phyloP scores from a whole-genome alignment of 2,329 filamentous ascomycete genomes.

The Aspergillus sp. region DNA sequence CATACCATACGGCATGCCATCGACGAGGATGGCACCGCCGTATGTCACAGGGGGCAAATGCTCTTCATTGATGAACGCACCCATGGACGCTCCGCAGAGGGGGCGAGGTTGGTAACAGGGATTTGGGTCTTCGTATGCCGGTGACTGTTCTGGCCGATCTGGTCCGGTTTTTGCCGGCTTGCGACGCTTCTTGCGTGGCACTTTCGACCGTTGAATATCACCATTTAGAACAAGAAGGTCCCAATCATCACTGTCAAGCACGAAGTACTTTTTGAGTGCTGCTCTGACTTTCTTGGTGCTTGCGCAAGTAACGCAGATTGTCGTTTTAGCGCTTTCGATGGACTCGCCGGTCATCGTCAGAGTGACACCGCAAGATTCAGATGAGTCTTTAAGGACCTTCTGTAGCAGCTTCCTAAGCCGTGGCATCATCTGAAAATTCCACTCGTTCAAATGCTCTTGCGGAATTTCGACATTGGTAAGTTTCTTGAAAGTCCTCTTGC shows the following conservation, averaged over 20 bases:
- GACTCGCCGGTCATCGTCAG: slow-evolving; percentile 60
- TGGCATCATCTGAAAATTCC: slow-evolving; percentile 58
- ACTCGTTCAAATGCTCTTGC: slow-evolving; percentile 54
- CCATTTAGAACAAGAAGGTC: slow-evolving; percentile 61
- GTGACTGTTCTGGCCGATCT: slow-evolving; percentile 22
- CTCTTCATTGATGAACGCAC: slow-evolving; percentile 79
- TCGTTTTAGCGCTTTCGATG: slow-evolving; percentile 56
- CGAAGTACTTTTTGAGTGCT: slow-evolving; percentile 56
- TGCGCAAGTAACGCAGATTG: slow-evolving; percentile 62
- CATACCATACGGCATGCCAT: slow-evolving; percentile 85
- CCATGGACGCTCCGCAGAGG: slow-evolving; percentile 85
- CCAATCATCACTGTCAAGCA: slow-evolving; percentile 54
- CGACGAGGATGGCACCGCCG: slow-evolving; percentile 80
- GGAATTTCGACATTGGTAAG: slow-evolving; percentile 53
- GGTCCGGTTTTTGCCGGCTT: slow-evolving; percentile 33
- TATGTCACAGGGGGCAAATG: slow-evolving; percentile 90
- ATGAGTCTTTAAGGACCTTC: slow-evolving; percentile 56
- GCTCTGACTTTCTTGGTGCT: slow-evolving; percentile 58
- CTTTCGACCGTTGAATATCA: slow-evolving; percentile 55
- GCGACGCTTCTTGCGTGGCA: slow-evolving; percentile 42
- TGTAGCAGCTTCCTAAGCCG: slow-evolving; percentile 58
- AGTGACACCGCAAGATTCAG: slow-evolving; percentile 60
- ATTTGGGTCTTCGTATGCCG: slow-evolving; percentile 50
- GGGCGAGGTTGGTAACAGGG: slow-evolving; percentile 75
- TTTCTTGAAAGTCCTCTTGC: slow-evolving; percentile 44